Percentiles rank a stretch among this genome's conserved stretches.
phyloP scores from a whole-genome alignment of 176 grass and related monocot species.

The maize (Zea mays) region DNA sequence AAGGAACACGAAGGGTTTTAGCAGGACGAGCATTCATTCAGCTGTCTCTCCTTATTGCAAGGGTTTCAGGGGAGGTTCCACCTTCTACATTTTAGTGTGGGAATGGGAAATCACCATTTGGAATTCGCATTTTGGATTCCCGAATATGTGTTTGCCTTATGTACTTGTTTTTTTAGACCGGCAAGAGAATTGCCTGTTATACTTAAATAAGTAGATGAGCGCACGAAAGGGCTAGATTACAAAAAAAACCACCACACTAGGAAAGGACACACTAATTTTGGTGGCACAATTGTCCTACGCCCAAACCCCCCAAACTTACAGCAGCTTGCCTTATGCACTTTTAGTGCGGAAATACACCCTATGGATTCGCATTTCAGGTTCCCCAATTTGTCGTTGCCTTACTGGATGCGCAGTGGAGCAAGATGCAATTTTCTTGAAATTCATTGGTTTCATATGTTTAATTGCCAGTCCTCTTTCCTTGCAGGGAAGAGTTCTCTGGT shows the following conservation, averaged over 20 bases:
- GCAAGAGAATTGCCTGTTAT: no score
- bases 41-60: neutral
- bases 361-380: neutral
- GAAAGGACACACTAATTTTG: no score
- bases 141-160: neutral
- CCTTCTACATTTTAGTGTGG: neutral
- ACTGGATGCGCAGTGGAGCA: neutral
- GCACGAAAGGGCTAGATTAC: no score
- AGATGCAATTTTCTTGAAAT: constrained; percentile 7
- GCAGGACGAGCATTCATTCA: neutral
- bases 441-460: neutral
- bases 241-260: no score
- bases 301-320: no score
- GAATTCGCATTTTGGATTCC: neutral
- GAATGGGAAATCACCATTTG: neutral
- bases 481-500: constrained; percentile 87
- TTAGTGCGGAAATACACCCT: neutral
- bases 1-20: neutral
- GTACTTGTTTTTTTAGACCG: neutral
- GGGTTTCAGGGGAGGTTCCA: neutral
- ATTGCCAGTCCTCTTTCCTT: constrained; percentile 3
- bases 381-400: neutral
- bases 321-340: neutral
- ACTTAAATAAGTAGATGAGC: no score
- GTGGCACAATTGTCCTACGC: no score